These are phyloP conservation scores for Exophiala alcalophila DNA, from an alignment of 2,329 filamentous ascomycete genomes.

Conservation along the genomic window DNA sequence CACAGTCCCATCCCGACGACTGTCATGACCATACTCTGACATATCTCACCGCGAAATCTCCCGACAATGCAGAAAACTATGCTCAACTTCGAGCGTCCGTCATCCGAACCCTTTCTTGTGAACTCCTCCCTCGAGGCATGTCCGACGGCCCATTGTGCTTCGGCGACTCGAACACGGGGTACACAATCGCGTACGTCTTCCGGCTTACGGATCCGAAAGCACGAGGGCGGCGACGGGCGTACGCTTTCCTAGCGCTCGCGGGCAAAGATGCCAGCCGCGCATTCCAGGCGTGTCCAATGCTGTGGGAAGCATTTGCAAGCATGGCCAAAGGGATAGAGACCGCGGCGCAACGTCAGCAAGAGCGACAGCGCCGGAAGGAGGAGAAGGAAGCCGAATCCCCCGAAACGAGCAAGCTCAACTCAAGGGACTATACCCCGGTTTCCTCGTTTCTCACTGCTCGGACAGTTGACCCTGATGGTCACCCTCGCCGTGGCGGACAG, in stretches of 20 bases:
- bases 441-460: constrained; percentile 59
- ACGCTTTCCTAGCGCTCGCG: constrained; percentile 56
- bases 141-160: constrained; percentile 59
- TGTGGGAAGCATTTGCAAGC: constrained; percentile 54
- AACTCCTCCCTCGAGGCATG: constrained; percentile 54
- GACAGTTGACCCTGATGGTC: constrained; percentile 55
- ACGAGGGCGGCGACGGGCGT: constrained; percentile 55
- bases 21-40: constrained; percentile 57
- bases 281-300: constrained; percentile 47
- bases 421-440: constrained; percentile 50
- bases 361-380: constrained; percentile 44
- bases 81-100: constrained; percentile 56
- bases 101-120: constrained; percentile 57
- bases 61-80: constrained; percentile 53
- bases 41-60: constrained; percentile 58
- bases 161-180: constrained; percentile 54
- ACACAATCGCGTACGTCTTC: constrained; percentile 60
- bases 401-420: constrained; percentile 8
- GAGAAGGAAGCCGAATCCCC: constrained; percentile 30
- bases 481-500: constrained; percentile 51
- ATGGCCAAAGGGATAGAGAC: constrained; percentile 54
- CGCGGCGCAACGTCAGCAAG: constrained; percentile 45
- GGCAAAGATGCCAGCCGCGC: constrained; percentile 51
- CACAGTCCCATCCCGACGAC: constrained; percentile 18
- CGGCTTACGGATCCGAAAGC: constrained; percentile 58